Percentiles rank a stretch among this genome's conserved stretches.
These are phyloP conservation scores for Leccinum uliginosum DNA, from an alignment of 768 basidiomycete species.

Conservation along the genomic window DNA sequence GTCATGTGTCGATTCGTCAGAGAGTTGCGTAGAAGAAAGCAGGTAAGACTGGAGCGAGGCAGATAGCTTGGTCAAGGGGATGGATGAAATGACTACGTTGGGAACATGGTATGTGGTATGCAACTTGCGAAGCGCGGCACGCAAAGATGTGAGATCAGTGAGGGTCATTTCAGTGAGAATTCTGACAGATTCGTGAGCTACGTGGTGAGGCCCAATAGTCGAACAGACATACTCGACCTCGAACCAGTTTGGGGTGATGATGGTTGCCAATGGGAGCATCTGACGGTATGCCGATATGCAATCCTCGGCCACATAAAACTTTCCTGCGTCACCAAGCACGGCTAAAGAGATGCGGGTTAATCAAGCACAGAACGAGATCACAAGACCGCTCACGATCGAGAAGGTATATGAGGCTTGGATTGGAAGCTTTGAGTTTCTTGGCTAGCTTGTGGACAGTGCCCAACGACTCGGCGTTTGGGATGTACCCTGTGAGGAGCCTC, in stretches of 20 bases:
- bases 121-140: constrained; percentile 62
- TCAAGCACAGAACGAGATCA: neutral
- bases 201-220: neutral
- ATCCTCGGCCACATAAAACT: constrained; percentile 81
- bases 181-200: constrained; percentile 36
- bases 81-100: constrained; percentile 89
- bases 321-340: constrained; percentile 90
- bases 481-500: constrained; percentile 86
- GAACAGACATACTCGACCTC: constrained; percentile 76
- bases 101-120: constrained; percentile 76
- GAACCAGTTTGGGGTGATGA: constrained; percentile 98
- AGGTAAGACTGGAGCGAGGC: constrained; percentile 46
- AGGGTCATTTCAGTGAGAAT: constrained; percentile 71
- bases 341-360: constrained; percentile 42
- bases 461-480: constrained; percentile 80
- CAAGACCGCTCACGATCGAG: constrained; percentile 72
- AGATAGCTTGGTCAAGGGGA: constrained; percentile 67
- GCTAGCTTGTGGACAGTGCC: constrained; percentile 61
- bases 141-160: constrained; percentile 61
- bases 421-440: constrained; percentile 51
- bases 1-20: constrained; percentile 4
- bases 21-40: constrained; percentile 19
- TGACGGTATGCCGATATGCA: constrained; percentile 83
- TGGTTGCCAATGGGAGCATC: constrained; percentile 77
- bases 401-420: constrained; percentile 71